Evolutionary conservation across 148 eudicot genomes (phyloP).

Genomic region (Silene latifolia): DNA sequence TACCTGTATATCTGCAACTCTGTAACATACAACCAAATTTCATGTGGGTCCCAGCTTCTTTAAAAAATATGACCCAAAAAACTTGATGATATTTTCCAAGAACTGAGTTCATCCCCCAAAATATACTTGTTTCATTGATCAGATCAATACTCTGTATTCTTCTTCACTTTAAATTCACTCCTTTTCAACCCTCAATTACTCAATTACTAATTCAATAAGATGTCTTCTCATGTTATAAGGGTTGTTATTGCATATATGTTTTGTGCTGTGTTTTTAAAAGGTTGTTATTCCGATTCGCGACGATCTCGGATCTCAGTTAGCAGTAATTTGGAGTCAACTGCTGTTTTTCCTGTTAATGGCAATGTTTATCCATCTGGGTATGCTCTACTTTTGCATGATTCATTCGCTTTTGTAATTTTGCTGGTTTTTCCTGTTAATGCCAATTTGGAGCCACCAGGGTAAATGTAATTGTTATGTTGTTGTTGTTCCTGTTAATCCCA

Average conservation of each 20-base stretch:
- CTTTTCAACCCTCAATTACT: neutral
- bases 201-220: neutral
- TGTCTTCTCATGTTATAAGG: neutral
- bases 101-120: conserved; percentile 2
- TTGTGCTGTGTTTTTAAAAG: conserved; percentile 19
- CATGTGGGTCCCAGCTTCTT: neutral
- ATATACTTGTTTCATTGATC: neutral
- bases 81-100: neutral
- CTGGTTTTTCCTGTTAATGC: neutral
- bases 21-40: neutral
- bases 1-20: neutral
- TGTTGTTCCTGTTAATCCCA: neutral
- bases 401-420: neutral
- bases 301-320: conserved; percentile 5
- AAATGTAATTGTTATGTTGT: too few relatives aligned
- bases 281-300: conserved; percentile 19
- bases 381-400: conserved; percentile 3
- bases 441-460: too few relatives aligned
- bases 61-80: neutral
- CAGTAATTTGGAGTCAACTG: conserved; percentile 35
- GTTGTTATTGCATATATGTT: neutral
- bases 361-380: conserved; percentile 85
- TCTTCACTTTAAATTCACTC: neutral
- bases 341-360: conserved; percentile 59
- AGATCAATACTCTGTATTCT: conserved; percentile 1